Base-by-base conservation (phyloP, 176 grass and related monocot species). In the Carex cristatella region DNA sequence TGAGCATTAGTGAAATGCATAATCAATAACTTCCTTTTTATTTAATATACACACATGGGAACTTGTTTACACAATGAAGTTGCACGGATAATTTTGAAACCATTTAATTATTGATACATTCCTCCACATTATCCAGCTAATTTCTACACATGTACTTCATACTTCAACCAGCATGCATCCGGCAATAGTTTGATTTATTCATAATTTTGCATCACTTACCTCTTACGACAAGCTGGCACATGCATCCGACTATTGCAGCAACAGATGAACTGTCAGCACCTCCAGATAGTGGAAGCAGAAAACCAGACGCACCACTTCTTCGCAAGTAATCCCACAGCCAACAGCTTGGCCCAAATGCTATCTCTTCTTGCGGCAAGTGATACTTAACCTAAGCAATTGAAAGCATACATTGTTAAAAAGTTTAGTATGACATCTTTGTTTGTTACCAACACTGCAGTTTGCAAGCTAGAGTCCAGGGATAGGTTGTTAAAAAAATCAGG, bases 271-370 rank as follows among this genome's bases (percentile, higher is more conserved):
- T 98, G 92, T 98, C 95, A 0, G 95, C 95, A 33, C 95, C 95
- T 87, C 95, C 95, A 64, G 95, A 98, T 83, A 98, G 91, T 60
- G 95, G 95, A 89, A 98, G 95, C 88, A 98, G 83, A 89, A 98
- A 95, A n/a, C 95, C 95, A 4, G 93, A 95, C 57, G 95, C 93
- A 84, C 91, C 88, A 79, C 93, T 98, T 87, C 95, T 93, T 73
- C 95, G 83, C 58, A 98, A 69, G 93, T 98, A 98, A 92, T 98
- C 95, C 95, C 95, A 95, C 31, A 98, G 78, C 95, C 95, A 98
- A 89, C 93, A 98, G 82, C 95, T 95, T 87, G 95, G 95, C 83
- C 93, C 93, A 66, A 95, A 95, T 63, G 95, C 91, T 85, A 98
- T 98, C 72, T 98, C 95, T 83, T 98, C 95, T 86, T 98, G 92